phyloP scores from a whole-genome alignment of 2,329 filamentous ascomycete species.

The Aspergillus proliferans region DNA sequence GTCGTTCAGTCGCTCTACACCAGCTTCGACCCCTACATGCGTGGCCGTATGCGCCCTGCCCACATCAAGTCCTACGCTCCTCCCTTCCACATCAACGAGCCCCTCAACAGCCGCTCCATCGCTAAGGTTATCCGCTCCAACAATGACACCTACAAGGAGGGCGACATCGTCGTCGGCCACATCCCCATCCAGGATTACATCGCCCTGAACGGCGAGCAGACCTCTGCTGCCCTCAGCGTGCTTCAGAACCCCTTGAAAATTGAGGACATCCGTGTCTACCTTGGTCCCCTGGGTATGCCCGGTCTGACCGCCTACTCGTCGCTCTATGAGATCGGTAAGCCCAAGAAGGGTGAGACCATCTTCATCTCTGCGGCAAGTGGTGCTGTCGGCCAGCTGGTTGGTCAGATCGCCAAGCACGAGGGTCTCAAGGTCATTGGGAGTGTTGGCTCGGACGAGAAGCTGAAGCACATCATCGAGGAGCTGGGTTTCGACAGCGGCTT shows the following conservation, averaged over 20 bases:
- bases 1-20: slow-evolving; percentile 64
- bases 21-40: slow-evolving; percentile 80
- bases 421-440: slow-evolving; percentile 73
- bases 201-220: slow-evolving; percentile 45
- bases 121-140: slow-evolving; percentile 67
- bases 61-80: slow-evolving; percentile 61
- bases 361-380: slow-evolving; percentile 75
- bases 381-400: slow-evolving; percentile 75
- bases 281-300: slow-evolving; percentile 73
- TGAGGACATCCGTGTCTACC: slow-evolving; percentile 51
- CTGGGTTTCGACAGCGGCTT: slow-evolving; percentile 69
- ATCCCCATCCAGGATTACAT: slow-evolving; percentile 66
- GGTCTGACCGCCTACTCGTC: slow-evolving; percentile 69
- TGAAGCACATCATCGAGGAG: slow-evolving; percentile 65
- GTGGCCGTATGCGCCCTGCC: slow-evolving; percentile 67
- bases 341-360: slow-evolving; percentile 72
- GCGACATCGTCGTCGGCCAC: slow-evolving; percentile 58
- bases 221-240: slow-evolving; percentile 41
- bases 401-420: slow-evolving; percentile 75
- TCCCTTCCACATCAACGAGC: slow-evolving; percentile 55
- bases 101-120: slow-evolving; percentile 60
- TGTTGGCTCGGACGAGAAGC: slow-evolving; percentile 73
- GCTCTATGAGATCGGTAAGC: slow-evolving; percentile 68
- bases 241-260: slow-evolving; percentile 60
- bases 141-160: slow-evolving; percentile 55